Evolutionary conservation across 2,329 filamentous ascomycete genomes (phyloP).

Genomic region (Ciborinia camelliae): DNA sequence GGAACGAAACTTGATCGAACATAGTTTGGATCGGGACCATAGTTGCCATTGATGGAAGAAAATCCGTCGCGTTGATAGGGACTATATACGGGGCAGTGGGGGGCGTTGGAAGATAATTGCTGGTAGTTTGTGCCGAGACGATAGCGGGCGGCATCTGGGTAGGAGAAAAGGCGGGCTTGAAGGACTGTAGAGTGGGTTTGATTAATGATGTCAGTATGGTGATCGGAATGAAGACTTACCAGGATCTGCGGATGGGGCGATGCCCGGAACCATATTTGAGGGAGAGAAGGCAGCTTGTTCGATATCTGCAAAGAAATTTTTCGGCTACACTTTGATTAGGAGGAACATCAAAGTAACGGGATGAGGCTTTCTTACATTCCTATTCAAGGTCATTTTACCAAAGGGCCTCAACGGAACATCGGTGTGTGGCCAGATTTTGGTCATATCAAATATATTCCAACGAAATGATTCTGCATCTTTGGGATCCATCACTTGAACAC

Average conservation of each 20-base stretch:
- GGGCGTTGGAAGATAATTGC: conserved; percentile 36
- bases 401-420: conserved; percentile 61
- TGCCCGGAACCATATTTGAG: conserved; percentile 62
- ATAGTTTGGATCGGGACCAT: conserved; percentile 46
- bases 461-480: conserved; percentile 58
- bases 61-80: conserved; percentile 41
- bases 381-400: conserved; percentile 61
- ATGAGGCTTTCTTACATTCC: conserved; percentile 45
- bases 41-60: conserved; percentile 43
- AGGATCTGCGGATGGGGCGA: conserved; percentile 67
- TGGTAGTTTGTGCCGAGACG: conserved; percentile 54
- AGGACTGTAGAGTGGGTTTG: conserved; percentile 31
- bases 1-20: conserved; percentile 19
- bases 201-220: conserved; percentile 26
- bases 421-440: conserved; percentile 64
- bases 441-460: conserved; percentile 66
- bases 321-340: conserved; percentile 35
- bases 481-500: conserved; percentile 61
- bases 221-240: conserved; percentile 34
- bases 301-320: conserved; percentile 63
- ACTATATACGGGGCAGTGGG: conserved; percentile 25
- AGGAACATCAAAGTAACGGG: not conserved
- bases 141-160: conserved; percentile 55
- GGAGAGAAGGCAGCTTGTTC: conserved; percentile 71
- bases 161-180: conserved; percentile 53